Conservation (phyloP, 1,284 basidiomycete genomes). For the Naganishia albida region DNA sequence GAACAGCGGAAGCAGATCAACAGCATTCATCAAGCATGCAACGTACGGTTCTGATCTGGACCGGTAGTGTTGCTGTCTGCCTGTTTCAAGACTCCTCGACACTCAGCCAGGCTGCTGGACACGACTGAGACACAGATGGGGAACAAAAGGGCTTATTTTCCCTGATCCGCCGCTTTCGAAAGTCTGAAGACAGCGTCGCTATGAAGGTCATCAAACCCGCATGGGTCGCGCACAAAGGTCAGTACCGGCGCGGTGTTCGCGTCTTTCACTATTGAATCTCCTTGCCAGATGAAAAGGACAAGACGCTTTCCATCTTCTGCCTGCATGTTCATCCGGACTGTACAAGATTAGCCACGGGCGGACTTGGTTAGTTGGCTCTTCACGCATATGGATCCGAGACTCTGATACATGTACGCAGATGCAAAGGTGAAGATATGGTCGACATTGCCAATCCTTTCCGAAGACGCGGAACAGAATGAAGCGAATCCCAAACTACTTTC, state of each 20-base stretch:
- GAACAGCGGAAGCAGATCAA: not conserved
- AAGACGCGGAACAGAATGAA: constrained; percentile 69
- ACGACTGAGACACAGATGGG: not conserved
- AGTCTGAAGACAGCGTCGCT: no score
- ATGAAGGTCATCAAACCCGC: constrained; percentile 54
- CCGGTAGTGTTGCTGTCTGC: no score
- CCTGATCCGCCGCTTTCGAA: not conserved
- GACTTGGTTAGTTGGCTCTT: constrained; percentile 59
- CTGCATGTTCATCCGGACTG: constrained; percentile 94
- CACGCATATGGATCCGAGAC: not conserved
- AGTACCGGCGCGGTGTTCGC: constrained; percentile 3
- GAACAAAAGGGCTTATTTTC: not conserved
- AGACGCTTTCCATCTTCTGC: constrained; percentile 85
- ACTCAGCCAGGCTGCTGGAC: not conserved
- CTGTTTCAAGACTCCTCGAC: not conserved
- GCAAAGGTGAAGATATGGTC: constrained; percentile 96
- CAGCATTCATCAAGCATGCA: not conserved
- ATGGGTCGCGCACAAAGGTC: constrained; percentile 53
- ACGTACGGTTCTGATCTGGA: no score
- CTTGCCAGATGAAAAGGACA: constrained; percentile 57
- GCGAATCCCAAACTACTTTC: constrained; percentile 82
- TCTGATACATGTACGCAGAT: constrained; percentile 7
- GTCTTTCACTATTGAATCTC: not conserved
- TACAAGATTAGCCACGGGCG: constrained; percentile 91
- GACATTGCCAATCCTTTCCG: constrained; percentile 83